These are phyloP conservation scores for Candida piceae DNA, from an alignment of 805 yeast genomes.

Conservation along the genomic window DNA sequence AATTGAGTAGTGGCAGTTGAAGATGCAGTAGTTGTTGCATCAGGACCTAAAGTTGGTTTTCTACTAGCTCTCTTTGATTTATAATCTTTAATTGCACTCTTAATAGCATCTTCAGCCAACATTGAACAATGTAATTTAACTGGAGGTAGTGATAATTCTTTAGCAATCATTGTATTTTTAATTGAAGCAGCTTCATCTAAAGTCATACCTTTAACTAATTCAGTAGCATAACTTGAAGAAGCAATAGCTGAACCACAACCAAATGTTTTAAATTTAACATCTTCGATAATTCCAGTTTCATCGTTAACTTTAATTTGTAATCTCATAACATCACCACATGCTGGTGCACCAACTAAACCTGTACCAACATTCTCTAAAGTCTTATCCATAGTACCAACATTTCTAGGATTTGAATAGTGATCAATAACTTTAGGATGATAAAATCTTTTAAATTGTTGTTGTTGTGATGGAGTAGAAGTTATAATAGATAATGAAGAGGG, in stretches of 20 bases:
- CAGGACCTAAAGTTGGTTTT: slow-evolving; percentile 60
- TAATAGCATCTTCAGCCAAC: slow-evolving; percentile 98
- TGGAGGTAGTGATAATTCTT: slow-evolving; percentile 92
- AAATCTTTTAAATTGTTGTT: slow-evolving; percentile 23
- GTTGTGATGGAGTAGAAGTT: background rate
- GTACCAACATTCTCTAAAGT: slow-evolving; percentile 78
- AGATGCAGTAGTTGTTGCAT: slow-evolving; percentile 29
- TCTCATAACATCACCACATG: slow-evolving; percentile 99
- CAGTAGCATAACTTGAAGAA: slow-evolving; percentile 90
- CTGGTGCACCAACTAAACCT: slow-evolving; percentile 98
- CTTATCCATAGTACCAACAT: slow-evolving; percentile 91
- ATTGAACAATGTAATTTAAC: slow-evolving; percentile 96
- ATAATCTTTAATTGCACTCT: slow-evolving; percentile 95
- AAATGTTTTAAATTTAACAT: slow-evolving; percentile 96
- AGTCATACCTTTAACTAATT: slow-evolving; percentile 89
- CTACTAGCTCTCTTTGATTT: slow-evolving; percentile 62
- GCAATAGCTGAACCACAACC: slow-evolving; percentile 99
- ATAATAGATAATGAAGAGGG: background rate
- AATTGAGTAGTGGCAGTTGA: slow-evolving; percentile 1
- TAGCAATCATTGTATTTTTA: slow-evolving; percentile 91
- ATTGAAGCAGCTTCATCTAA: slow-evolving; percentile 89
- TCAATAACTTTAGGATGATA: slow-evolving; percentile 94
- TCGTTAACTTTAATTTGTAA: slow-evolving; percentile 92
- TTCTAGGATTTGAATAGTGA: slow-evolving; percentile 94
- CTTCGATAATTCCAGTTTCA: slow-evolving; percentile 83